Base-by-base conservation (phyloP, 1,139 yeast genomes). In the Taphrina pruni region DNA sequence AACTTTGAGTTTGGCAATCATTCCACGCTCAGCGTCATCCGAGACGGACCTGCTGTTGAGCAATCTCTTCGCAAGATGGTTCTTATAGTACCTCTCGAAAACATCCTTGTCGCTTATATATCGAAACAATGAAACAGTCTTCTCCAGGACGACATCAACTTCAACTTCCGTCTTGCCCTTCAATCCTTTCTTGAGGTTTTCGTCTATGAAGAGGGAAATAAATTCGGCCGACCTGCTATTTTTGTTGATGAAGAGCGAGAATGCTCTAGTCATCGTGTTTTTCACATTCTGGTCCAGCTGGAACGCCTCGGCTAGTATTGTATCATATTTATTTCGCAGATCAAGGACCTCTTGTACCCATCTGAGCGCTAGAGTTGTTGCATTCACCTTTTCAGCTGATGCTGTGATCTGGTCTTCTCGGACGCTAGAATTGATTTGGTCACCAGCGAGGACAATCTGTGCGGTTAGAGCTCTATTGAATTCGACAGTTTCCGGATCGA, bases 61-160 rank as follows among this genome's bases (percentile, higher is more conserved):
- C 69, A 94, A 48, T 51, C 99, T 81, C 76, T 90, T 91, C 0
- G 98, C 97, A 72, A 94, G 83, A 79, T 91, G 97, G 69, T 88
- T 89, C 74, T 93, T 93, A 78, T 91, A 94, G 73, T 89, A 88
- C 45, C 86, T 87, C 77, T 91, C 97, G 78, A 94, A 94, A 50
- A 90, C 81, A 78, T 94, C 98, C 76, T 91, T 93, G 74, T 94
- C 97, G 68, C 86, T 83, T 54, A 94, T 83, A 74, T 86, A 87
- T 69, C 88, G 81, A 75, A 92, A 87, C 57, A 94, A 82, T 7
- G 74, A 69, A 32, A 78, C 71, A 0, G 74, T 74, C 50, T 72
- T 60, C 39, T 70, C 70, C 20, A 75, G 72, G 11, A 73, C 74
- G 2, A 69, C 72, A 21, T 72, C 75, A 6, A 73, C 71, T 43